Evolutionary conservation across 192 early-diverging fungal species (phyloP).

Genomic region (Mortierella alpina): DNA sequence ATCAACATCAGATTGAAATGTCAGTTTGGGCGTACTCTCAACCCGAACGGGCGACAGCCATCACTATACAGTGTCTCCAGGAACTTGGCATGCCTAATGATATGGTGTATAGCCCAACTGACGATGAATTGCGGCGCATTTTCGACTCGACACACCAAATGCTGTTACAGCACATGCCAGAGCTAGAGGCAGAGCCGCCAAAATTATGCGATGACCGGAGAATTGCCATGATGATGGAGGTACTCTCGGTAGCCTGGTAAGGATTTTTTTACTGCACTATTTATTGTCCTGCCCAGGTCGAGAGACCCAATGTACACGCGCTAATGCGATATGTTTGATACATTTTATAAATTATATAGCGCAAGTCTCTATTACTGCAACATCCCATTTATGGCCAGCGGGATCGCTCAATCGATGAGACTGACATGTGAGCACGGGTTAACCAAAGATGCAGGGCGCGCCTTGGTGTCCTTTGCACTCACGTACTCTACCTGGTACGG

Average conservation of each 20-base stretch:
- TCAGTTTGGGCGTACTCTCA: conserved; percentile 44
- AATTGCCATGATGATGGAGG: conserved; percentile 50
- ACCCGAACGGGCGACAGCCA: conserved; percentile 15
- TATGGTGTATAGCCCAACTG: conserved; percentile 17
- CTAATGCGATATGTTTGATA: neutral
- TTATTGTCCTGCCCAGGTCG: neutral
- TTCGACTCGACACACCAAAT: conserved; percentile 31
- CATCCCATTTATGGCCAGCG: conserved; percentile 32
- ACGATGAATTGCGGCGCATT: conserved; percentile 19
- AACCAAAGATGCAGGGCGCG: conserved; percentile 42
- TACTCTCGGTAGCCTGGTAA: conserved; percentile 33
- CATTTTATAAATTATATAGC: neutral
- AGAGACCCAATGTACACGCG: neutral
- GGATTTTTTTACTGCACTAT: neutral
- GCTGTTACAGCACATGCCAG: conserved; percentile 33
- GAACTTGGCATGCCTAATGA: conserved; percentile 29
- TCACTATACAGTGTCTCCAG: conserved; percentile 28
- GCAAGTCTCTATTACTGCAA: conserved; percentile 50
- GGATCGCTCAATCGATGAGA: conserved; percentile 27
- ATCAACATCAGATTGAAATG: conserved; percentile 53
- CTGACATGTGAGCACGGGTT: conserved; percentile 36
- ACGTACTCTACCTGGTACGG: conserved; percentile 48
- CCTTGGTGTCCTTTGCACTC: conserved; percentile 39
- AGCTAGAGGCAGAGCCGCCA: conserved; percentile 20
- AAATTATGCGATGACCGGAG: conserved; percentile 21